Base-by-base conservation (phyloP, 805 yeast species). In the Ogataea neopini region DNA sequence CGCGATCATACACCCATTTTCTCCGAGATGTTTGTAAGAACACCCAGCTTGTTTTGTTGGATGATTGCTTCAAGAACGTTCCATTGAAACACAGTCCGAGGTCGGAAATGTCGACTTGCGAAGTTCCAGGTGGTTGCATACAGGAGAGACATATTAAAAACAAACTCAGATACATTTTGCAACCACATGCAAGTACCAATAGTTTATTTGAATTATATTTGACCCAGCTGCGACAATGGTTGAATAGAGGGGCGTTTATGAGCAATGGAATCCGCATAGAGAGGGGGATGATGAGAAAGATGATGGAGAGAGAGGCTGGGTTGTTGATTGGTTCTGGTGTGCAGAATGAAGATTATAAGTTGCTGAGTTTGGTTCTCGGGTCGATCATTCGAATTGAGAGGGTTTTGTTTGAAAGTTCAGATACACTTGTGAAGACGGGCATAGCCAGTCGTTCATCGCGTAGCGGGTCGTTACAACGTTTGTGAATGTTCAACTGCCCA, bases 141-240 rank as follows among this genome's bases (percentile, higher is more conserved):
- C 80, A 87, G 50, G 86, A 84, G 65, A 75, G 73, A 47, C 88
- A 88, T 56, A 77, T 84, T 60, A 75, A 88, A 60, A 70, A 77
- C 60, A 83, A 80, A 68, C 69, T 83, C 54, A 71, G 71, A 61
- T 80, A 83, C 66, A 87, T 87, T 39, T 74, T 84, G n/a, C n/a
- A n/a, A n/a, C n/a, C n/a, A n/a, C n/a, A n/a, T n/a, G n/a, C n/a
- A n/a, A n/a, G n/a, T n/a, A n/a, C n/a, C n/a, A n/a, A n/a, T n/a
- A n/a, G n/a, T 83, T n/a, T 82, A 86, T 23, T 76, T 89, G 60
- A 74, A 84, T 28, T 86, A 81, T 68, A 76, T 83, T 58, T 79
- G 4, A 25, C 17, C 6, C 51, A 44, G 22, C 19, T 50, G 30
- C 22, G 25, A 28, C 44, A 84, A 79, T 84, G 90, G 90, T 84